phyloP scores from a whole-genome alignment of 2,329 filamentous ascomycete species.

The Ilyonectria destructans region DNA sequence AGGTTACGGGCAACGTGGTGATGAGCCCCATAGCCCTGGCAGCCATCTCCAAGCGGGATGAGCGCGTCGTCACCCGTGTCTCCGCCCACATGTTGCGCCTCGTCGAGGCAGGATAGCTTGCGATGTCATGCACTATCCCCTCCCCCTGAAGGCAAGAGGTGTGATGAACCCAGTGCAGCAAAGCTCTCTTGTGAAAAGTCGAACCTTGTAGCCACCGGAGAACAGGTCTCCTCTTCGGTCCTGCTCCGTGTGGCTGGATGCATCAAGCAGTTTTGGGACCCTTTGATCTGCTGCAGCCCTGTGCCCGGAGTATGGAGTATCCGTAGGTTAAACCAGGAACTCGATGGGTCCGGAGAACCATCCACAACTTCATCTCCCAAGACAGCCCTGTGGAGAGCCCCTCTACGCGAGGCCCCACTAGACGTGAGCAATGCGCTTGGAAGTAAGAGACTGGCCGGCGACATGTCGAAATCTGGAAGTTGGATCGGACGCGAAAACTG shows the following conservation, averaged over 20 bases:
- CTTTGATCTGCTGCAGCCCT: constrained; percentile 29
- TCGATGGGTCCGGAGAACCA: background rate
- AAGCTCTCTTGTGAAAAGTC: constrained; percentile 1
- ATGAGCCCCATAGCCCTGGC: background rate
- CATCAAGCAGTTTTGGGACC: constrained; percentile 2
- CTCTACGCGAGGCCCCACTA: constrained; percentile 16
- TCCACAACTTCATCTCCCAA: constrained; percentile 3
- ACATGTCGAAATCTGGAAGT: constrained; percentile 28
- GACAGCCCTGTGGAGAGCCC: background rate
- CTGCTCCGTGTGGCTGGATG: constrained; percentile 1
- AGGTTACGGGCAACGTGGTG: background rate
- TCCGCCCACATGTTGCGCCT: constrained; percentile 10
- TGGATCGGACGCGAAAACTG: constrained; percentile 18
- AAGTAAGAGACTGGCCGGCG: constrained; percentile 15
- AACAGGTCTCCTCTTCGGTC: constrained; percentile 3
- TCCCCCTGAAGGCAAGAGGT: constrained; percentile 10
- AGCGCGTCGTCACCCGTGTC: background rate
- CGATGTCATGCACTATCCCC: constrained; percentile 2
- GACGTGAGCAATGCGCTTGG: background rate
- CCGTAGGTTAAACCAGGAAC: background rate
- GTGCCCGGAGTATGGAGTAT: constrained; percentile 3
- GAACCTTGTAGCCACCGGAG: constrained; percentile 10
- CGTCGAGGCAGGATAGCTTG: background rate
- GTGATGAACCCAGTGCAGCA: constrained; percentile 10
- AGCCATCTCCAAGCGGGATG: constrained; percentile 5